Evolutionary conservation across 192 early-diverging fungal genomes (phyloP).

Genomic region (Coemansia sp.): DNA sequence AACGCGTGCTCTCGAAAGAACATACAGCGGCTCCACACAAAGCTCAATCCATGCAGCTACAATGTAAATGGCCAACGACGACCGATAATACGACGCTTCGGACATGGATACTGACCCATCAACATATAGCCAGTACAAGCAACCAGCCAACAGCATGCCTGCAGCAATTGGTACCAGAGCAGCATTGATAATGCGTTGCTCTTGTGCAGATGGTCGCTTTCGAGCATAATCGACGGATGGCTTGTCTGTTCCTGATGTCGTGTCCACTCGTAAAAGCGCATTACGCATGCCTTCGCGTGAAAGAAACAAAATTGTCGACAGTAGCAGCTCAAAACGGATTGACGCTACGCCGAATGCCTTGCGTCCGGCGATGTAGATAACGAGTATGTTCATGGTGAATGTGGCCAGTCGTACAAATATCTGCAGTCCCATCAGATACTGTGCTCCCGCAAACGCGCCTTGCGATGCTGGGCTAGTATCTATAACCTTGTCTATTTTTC

Average conservation of each 20-base stretch:
- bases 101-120: background rate
- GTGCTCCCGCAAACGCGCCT: conserved; percentile 65
- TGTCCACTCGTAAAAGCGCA: conserved; percentile 61
- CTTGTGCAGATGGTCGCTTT: conserved; percentile 14
- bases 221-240: conserved; percentile 4
- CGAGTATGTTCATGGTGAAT: conserved; percentile 77
- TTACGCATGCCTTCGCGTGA: conserved; percentile 78
- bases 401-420: conserved; percentile 72
- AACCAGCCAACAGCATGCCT: conserved; percentile 40
- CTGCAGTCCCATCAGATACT: conserved; percentile 74
- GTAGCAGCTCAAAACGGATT: conserved; percentile 79
- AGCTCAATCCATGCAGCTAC: conserved; percentile 79
- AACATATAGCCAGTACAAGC: conserved; percentile 54
- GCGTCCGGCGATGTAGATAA: conserved; percentile 68
- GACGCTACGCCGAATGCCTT: conserved; percentile 79
- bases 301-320: conserved; percentile 89
- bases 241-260: too few relatives aligned
- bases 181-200: conserved; percentile 41
- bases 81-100: conserved; percentile 53
- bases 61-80: conserved; percentile 65
- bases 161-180: conserved; percentile 54
- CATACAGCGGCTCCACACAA: conserved; percentile 80
- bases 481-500: too few relatives aligned
- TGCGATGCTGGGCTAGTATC: background rate
- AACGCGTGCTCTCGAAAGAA: conserved; percentile 65